A percentile compares a stretch with the other conserved stretches of the same genome.
These are phyloP conservation scores for Schizonepeta tenuifolia DNA, from an alignment of 257 asterid genomes.

Conservation along the genomic window DNA sequence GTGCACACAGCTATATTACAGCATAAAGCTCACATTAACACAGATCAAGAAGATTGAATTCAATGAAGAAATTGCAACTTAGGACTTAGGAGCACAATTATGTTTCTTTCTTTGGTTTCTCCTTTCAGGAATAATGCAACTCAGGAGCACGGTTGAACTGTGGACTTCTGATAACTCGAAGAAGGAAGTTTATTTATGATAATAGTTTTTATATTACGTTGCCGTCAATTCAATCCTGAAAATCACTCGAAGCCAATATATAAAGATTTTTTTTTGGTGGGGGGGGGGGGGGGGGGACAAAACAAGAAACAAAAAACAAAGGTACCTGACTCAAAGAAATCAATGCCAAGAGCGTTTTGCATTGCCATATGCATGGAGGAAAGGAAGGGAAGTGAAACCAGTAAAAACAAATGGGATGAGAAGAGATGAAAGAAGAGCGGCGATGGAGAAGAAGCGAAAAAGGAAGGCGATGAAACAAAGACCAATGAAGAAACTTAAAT, in stretches of 20 bases:
- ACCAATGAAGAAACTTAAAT: constrained; percentile 29
- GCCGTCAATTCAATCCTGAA: constrained; percentile 9
- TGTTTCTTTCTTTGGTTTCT: background rate
- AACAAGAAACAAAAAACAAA: background rate
- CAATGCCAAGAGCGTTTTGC: constrained; percentile 17
- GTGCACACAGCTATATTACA: constrained; percentile 5
- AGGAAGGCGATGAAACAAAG: constrained; percentile 43
- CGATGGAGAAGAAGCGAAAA: constrained; percentile 9
- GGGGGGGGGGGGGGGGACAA: background rate
- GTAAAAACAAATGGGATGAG: constrained; percentile 19
- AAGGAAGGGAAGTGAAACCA: constrained; percentile 29
- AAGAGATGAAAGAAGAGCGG: constrained; percentile 18
- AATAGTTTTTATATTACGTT: background rate
- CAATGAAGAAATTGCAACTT: constrained; percentile 13
- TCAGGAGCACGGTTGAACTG: constrained; percentile 15
- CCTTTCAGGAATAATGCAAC: background rate
- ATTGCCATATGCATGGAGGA: constrained; percentile 35
- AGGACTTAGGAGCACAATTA: constrained; percentile 19
- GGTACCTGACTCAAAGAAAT: constrained; percentile 34
- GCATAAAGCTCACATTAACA: constrained; percentile 17
- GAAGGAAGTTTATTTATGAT: background rate
- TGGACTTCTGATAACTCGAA: constrained; percentile 25
- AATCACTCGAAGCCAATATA: constrained; percentile 20
- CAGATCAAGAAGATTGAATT: constrained; percentile 29
- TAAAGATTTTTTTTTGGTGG: too few relatives aligned